Evolutionary conservation across 225 moss, liverwort and hornwort species (phyloP).

Genomic region (Pleurozium schreberi): DNA sequence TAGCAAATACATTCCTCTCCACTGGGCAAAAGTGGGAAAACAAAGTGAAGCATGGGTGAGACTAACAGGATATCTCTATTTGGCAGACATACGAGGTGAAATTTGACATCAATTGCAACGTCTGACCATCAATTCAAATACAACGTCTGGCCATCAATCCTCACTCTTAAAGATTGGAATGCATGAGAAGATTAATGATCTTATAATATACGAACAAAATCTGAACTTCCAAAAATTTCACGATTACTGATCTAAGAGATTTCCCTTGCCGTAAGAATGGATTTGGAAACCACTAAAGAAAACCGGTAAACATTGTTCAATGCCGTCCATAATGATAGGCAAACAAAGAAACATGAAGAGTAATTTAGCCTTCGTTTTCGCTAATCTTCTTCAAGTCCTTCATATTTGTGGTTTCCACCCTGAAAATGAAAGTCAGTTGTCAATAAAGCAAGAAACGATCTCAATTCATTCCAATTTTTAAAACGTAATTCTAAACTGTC

Average conservation of each 20-base stretch:
- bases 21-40: too few relatives aligned
- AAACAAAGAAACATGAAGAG: neutral
- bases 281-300: neutral
- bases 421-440: constrained; percentile 23
- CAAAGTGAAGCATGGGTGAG: neutral
- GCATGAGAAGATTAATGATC: neutral
- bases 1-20: neutral
- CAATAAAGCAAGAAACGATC: neutral
- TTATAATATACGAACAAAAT: neutral
- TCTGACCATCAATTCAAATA: neutral
- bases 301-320: neutral
- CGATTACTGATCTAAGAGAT: neutral
- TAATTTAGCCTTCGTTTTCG: constrained; percentile 28
- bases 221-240: neutral
- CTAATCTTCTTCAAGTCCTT: constrained; percentile 84
- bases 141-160: neutral
- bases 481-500: neutral
- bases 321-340: neutral
- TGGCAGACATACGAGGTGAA: neutral
- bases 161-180: neutral
- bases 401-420: constrained; percentile 99
- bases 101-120: neutral
- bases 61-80: neutral
- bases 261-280: neutral
- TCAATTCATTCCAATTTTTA: neutral